Evolutionary conservation across 768 basidiomycete species (phyloP).

Genomic region (Auricularia sp.): DNA sequence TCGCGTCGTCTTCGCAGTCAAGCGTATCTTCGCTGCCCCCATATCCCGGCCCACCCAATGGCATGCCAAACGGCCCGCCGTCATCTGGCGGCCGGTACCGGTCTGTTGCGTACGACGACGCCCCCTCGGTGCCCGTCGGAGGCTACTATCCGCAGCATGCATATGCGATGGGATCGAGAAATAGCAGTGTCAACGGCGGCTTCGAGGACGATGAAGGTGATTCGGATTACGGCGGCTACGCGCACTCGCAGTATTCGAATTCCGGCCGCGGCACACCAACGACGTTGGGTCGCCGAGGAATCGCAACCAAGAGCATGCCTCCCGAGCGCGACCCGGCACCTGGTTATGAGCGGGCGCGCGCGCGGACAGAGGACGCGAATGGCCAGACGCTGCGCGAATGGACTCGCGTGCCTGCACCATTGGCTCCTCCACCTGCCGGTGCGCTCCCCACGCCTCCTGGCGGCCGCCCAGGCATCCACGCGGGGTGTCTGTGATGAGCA

Average conservation of each 20-base stretch:
- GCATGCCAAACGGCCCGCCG: conserved; percentile 16
- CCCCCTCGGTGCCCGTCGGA: background rate
- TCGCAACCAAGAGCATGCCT: conserved; percentile 44
- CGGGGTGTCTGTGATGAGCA: conserved; percentile 14
- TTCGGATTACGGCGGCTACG: conserved; percentile 43
- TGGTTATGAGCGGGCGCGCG: conserved; percentile 46
- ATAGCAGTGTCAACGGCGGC: conserved; percentile 33
- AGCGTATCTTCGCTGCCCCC: conserved; percentile 9
- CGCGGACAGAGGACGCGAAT: conserved; percentile 58
- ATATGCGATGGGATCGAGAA: conserved; percentile 3
- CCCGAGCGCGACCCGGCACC: conserved; percentile 41
- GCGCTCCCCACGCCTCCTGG: conserved; percentile 4
- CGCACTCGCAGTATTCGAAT: conserved; percentile 15
- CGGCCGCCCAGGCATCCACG: conserved; percentile 5
- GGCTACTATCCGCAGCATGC: background rate
- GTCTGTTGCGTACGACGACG: background rate
- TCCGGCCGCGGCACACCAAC: conserved; percentile 68
- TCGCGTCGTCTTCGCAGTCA: background rate
- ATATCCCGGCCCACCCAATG: conserved; percentile 19
- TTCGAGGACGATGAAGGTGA: conserved; percentile 61
- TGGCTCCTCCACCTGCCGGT: conserved; percentile 12
- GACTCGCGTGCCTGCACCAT: conserved; percentile 31
- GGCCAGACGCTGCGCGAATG: conserved; percentile 47
- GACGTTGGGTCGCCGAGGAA: conserved; percentile 41
- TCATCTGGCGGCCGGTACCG: conserved; percentile 14